A percentile compares a stretch with the other conserved stretches of the same genome.
Evolutionary conservation across 768 basidiomycete genomes (phyloP).

Genomic region (Inosperma sp.): DNA sequence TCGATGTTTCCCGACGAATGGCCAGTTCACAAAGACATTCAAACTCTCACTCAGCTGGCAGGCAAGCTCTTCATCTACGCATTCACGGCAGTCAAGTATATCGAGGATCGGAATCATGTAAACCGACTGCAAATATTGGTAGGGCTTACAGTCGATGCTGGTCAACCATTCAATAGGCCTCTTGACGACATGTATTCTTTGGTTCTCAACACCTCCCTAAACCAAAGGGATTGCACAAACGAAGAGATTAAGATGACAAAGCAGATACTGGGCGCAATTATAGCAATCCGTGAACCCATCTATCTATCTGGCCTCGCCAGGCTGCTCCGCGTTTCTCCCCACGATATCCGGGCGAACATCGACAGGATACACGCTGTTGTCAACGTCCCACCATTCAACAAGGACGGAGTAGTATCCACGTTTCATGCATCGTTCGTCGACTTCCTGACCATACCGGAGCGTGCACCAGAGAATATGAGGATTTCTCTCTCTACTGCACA

Average conservation of each 20-base stretch:
- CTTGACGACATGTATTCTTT: neutral
- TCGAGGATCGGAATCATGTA: neutral
- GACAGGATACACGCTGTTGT: neutral
- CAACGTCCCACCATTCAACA: neutral
- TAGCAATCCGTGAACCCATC: neutral
- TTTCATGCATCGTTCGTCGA: conserved; percentile 36
- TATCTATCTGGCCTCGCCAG: neutral
- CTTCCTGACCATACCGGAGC: too few relatives aligned
- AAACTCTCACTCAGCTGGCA: conserved; percentile 1
- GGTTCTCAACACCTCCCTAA: neutral
- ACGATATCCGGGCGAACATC: neutral
- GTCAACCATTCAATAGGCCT: neutral
- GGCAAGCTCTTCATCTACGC: conserved; percentile 16
- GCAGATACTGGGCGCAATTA: neutral
- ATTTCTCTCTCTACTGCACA: neutral
- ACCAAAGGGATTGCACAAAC: neutral
- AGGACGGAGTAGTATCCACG: conserved; percentile 18
- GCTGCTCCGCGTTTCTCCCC: neutral
- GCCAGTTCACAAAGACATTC: neutral
- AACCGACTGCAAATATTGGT: neutral
- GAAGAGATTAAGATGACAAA: neutral
- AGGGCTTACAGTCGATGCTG: neutral
- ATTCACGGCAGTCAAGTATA: conserved; percentile 5
- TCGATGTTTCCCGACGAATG: neutral
- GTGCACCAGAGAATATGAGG: neutral